Evolutionary conservation across 306 rosid genomes (phyloP).

Genomic region (Cyclanthera cordifolia): DNA sequence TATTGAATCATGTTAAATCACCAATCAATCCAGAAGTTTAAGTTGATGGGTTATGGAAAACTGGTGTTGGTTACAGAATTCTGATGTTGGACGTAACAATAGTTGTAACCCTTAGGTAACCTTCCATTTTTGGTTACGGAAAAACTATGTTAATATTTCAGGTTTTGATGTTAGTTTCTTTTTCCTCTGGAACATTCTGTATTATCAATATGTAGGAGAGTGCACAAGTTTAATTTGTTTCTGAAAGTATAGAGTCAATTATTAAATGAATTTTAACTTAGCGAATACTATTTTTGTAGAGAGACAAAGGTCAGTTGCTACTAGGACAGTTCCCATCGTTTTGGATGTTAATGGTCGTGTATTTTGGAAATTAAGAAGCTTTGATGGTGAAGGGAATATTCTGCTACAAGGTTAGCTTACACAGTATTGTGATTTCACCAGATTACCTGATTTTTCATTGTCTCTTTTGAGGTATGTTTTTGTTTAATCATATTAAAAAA

Average conservation of each 20-base stretch:
- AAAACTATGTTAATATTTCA: neutral
- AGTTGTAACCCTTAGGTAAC: neutral
- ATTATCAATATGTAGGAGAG: neutral
- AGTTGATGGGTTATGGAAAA: no score
- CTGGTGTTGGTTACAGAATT: no score
- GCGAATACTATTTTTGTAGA: conserved; percentile 15
- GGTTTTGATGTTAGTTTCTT: neutral
- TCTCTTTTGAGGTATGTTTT: neutral
- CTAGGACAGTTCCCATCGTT: conserved; percentile 26
- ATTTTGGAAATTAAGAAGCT: conserved; percentile 30
- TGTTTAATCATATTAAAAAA: neutral
- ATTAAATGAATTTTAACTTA: neutral
- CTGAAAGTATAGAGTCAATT: neutral
- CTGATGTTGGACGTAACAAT: neutral
- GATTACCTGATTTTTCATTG: neutral
- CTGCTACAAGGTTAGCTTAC: conserved; percentile 34
- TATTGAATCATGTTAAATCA: no score
- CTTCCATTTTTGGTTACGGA: neutral
- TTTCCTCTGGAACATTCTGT: neutral
- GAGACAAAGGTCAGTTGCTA: conserved; percentile 17
- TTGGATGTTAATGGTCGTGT: conserved; percentile 32
- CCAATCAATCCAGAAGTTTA: no score
- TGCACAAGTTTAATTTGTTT: neutral
- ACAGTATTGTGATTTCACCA: neutral
- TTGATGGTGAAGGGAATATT: conserved; percentile 16